Conservation (phyloP, 2,329 filamentous ascomycete species). For the Fusarium succisae region DNA sequence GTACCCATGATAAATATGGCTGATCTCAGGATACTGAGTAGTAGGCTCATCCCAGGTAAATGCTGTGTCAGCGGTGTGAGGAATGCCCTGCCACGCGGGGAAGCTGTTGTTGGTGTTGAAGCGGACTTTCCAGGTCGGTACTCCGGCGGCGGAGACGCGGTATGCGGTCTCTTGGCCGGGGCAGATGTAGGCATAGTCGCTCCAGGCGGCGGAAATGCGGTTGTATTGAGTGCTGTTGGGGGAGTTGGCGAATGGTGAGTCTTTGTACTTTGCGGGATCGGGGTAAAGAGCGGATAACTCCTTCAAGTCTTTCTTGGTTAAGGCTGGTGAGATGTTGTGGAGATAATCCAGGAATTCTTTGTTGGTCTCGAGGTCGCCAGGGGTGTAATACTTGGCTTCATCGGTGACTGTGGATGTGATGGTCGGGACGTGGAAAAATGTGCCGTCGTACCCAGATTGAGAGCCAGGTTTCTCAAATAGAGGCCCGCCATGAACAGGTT, state of each 20-base stretch:
- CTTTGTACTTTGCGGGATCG: constrained; percentile 45
- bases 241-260: constrained; percentile 49
- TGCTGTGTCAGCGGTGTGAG: constrained; percentile 48
- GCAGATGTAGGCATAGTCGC: constrained; percentile 57
- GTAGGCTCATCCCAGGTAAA: constrained; percentile 51
- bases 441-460: constrained; percentile 49
- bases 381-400: constrained; percentile 49
- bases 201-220: constrained; percentile 54
- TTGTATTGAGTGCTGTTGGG: constrained; percentile 56
- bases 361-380: constrained; percentile 48
- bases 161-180: constrained; percentile 56
- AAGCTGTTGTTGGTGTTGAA: constrained; percentile 51
- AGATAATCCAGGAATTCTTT: constrained; percentile 50
- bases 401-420: constrained; percentile 51
- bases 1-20: constrained; percentile 50
- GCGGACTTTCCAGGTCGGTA: constrained; percentile 50
- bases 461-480: constrained; percentile 59
- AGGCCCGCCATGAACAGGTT: constrained; percentile 56
- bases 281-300: constrained; percentile 47
- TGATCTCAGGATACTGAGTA: constrained; percentile 49
- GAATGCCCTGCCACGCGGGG: constrained; percentile 50
- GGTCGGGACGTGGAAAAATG: constrained; percentile 49
- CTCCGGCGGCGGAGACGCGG: constrained; percentile 45
- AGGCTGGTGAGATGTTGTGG: constrained; percentile 45
- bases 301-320: constrained; percentile 45